Percentiles rank a stretch among this genome's conserved stretches.
phyloP scores from a whole-genome alignment of 208 protist species.

The Leishmania tropica region DNA sequence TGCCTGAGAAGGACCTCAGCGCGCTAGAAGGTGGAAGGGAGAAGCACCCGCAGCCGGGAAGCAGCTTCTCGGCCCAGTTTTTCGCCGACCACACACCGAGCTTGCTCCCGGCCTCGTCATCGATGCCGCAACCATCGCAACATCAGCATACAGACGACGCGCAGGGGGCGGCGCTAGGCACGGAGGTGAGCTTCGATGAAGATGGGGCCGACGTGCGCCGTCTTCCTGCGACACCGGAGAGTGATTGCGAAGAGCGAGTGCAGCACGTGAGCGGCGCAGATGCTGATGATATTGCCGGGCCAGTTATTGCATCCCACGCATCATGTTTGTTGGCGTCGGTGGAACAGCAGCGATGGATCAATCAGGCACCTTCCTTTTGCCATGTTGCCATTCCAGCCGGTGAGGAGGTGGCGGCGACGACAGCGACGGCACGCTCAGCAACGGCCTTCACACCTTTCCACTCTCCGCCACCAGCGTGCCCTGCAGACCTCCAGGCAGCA shows the following conservation, averaged over 20 bases:
- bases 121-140: constrained; percentile 12
- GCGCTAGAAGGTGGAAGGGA: not conserved
- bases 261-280: not conserved
- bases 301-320: not conserved
- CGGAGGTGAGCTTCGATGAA: not conserved
- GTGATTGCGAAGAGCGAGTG: not conserved
- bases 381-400: not conserved
- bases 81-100: constrained; percentile 21
- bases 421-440: not conserved
- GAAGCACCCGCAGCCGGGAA: not conserved
- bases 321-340: not conserved
- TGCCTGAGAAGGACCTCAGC: not conserved
- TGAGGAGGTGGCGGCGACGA: not conserved
- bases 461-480: constrained; percentile 13
- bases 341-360: not conserved
- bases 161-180: not conserved
- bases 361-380: not conserved
- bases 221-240: not conserved
- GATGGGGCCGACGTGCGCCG: not conserved
- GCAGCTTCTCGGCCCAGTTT: not conserved
- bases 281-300: too few relatives aligned
- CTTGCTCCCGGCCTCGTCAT: constrained; percentile 16
- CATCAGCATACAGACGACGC: not conserved
- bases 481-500: constrained; percentile 6
- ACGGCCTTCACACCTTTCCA: not conserved